These are phyloP conservation scores for Ophiocordyceps camponoti-saundersi DNA, from an alignment of 2,329 filamentous ascomycete species.

Conservation along the genomic window DNA sequence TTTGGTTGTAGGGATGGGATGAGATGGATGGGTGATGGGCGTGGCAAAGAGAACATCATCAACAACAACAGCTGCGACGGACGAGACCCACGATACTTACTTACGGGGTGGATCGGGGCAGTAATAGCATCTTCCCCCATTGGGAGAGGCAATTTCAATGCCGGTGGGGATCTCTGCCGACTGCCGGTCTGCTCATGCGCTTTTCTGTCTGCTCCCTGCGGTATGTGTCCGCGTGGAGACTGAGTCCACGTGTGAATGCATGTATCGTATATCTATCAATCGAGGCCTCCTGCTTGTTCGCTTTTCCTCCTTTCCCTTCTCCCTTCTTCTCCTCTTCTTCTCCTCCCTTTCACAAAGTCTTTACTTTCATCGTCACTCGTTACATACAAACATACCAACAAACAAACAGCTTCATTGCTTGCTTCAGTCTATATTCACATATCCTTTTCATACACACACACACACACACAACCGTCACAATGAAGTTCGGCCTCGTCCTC, in stretches of 20 bases:
- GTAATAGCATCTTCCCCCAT: background rate
- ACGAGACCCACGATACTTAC: background rate
- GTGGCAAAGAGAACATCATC: too few relatives aligned
- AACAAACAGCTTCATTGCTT: background rate
- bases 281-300: background rate
- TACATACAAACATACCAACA: background rate
- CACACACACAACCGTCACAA: conserved; percentile 2
- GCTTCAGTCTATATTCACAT: background rate
- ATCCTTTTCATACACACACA: background rate
- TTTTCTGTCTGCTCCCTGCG: background rate
- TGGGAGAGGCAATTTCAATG: background rate
- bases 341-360: background rate
- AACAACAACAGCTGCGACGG: too few relatives aligned
- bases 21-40: too few relatives aligned
- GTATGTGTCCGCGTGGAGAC: background rate
- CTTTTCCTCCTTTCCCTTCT: background rate
- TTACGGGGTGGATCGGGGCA: background rate
- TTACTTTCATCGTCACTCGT: background rate
- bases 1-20: too few relatives aligned
- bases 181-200: background rate
- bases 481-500: conserved; percentile 4
- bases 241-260: too few relatives aligned
- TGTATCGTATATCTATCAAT: too few relatives aligned
- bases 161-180: background rate
- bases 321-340: background rate